Conservation (phyloP, 495 filamentous ascomycete genomes). For the Platismatia glauca region DNA sequence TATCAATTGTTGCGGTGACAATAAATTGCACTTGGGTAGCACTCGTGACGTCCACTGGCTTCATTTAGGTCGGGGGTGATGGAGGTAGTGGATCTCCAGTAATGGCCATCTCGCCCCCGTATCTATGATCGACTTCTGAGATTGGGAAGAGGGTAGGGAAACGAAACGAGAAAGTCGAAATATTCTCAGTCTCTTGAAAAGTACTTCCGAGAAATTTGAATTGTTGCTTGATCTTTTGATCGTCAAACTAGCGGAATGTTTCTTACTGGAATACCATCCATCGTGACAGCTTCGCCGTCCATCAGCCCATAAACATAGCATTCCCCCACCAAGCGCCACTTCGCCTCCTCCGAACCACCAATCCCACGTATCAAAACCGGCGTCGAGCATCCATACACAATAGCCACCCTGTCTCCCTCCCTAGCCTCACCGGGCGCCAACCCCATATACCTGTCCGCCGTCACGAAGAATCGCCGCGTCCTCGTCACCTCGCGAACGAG, state of each 20-base stretch:
- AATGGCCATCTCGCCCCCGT: too few relatives aligned
- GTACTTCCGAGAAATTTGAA: too few relatives aligned
- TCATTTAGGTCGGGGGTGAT: too few relatives aligned
- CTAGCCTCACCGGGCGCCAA: not conserved
- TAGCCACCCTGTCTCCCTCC: not conserved
- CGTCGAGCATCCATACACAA: not conserved
- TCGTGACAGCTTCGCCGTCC: not conserved
- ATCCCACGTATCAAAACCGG: not conserved
- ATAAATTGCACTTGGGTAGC: too few relatives aligned
- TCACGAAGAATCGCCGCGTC: constrained; percentile 5
- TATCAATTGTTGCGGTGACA: too few relatives aligned
- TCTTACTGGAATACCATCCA: not conserved
- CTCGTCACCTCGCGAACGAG: not conserved
- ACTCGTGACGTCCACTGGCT: too few relatives aligned
- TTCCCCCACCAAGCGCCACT: not conserved
- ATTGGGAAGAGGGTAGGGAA: too few relatives aligned
- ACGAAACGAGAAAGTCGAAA: too few relatives aligned
- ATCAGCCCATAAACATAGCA: constrained; percentile 5
- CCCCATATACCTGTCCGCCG: not conserved
- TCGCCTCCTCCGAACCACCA: not conserved
- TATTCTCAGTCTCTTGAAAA: too few relatives aligned
- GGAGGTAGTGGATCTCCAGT: too few relatives aligned
- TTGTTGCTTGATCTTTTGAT: not conserved
- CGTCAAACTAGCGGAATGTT: not conserved
- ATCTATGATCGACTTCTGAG: too few relatives aligned